Conservation (phyloP, 768 basidiomycete species). For the Leccinum subtestaceum region DNA sequence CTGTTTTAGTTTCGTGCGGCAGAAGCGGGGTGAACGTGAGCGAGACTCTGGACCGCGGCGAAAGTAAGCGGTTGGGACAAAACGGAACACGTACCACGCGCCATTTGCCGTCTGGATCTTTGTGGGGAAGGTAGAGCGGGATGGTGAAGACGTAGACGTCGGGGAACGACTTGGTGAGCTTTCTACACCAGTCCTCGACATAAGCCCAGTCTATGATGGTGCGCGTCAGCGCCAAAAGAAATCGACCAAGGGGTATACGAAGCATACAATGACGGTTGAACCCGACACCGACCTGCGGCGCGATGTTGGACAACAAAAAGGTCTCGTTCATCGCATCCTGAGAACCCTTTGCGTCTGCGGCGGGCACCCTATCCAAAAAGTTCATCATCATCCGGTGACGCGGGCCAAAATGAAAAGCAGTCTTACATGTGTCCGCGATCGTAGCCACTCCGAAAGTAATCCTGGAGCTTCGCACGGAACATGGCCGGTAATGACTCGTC, state of each 20-base stretch:
- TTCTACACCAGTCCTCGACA: conserved; percentile 92
- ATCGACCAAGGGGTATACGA: not conserved
- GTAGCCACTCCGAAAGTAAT: conserved; percentile 92
- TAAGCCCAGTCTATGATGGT: conserved; percentile 84
- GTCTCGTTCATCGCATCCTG: conserved; percentile 97
- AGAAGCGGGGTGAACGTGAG: not conserved
- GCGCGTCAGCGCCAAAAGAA: not conserved
- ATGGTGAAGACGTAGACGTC: conserved; percentile 98
- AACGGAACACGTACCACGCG: conserved; percentile 66
- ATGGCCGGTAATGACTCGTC: conserved; percentile 70
- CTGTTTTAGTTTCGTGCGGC: conserved; percentile 38
- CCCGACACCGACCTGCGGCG: conserved; percentile 95
- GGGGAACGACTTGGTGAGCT: conserved; percentile 79
- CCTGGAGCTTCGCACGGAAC: conserved; percentile 82
- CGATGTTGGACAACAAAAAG: conserved; percentile 91
- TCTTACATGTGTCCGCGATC: conserved; percentile 97
- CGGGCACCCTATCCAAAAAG: conserved; percentile 70
- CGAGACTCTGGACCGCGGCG: not conserved
- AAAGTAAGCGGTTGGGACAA: not conserved
- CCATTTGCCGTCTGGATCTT: conserved; percentile 90
- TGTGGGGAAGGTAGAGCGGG: conserved; percentile 90
- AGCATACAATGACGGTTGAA: conserved; percentile 91
- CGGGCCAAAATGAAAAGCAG: not conserved
- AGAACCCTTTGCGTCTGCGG: conserved; percentile 90
- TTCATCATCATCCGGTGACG: not conserved